Conservation (phyloP, 495 filamentous ascomycete genomes). For the Aspergillus saccharolyticus region DNA sequence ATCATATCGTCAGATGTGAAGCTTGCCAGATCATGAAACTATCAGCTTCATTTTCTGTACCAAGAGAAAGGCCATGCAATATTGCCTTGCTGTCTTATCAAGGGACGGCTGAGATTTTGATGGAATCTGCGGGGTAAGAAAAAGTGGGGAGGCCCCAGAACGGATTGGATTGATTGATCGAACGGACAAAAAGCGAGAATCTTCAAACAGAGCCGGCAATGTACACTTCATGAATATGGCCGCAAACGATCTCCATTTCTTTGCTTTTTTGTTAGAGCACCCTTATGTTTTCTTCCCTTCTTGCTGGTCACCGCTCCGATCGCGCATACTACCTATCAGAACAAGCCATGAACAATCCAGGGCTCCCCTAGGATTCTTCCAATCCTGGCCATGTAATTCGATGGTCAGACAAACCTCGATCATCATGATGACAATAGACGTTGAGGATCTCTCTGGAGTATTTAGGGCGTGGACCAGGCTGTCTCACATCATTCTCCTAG, state of each 20-base stretch:
- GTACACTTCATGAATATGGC: neutral
- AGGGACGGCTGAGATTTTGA: neutral
- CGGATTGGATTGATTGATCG: neutral
- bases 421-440: constrained; percentile 2
- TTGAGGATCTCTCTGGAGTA: too few species aligned
- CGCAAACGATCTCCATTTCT: neutral
- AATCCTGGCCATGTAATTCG: neutral
- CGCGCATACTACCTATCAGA: constrained; percentile 6
- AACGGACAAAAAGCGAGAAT: neutral
- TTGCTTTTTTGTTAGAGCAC: neutral
- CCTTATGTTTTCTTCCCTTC: neutral
- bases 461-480: neutral
- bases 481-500: neutral
- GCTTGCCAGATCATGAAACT: neutral
- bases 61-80: neutral
- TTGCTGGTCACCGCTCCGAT: constrained; percentile 1
- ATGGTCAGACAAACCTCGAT: neutral
- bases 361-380: neutral
- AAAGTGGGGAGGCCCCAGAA: constrained; percentile 2
- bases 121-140: constrained; percentile 1
- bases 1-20: neutral
- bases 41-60: neutral
- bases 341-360: neutral
- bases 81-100: neutral
- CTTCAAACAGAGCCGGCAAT: too few species aligned